A percentile compares a stretch with the other conserved stretches of the same genome.
Conservation (phyloP, 2,329 filamentous ascomycete species). For the Dactylonectria macrodidyma region DNA sequence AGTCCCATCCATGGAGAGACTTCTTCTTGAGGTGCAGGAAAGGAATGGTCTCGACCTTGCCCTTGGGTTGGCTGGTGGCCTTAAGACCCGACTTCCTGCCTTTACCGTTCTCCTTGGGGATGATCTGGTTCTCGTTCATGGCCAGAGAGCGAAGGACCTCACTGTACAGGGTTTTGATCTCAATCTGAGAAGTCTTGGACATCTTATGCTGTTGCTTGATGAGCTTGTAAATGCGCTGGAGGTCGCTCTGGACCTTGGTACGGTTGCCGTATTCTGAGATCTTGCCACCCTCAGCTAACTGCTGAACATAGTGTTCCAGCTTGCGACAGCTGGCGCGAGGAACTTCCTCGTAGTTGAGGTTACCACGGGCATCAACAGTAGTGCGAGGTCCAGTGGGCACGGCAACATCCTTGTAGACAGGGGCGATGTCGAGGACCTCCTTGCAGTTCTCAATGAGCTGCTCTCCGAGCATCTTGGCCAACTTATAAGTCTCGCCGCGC, state of each 20-base stretch:
- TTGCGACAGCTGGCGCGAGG: slow-evolving; percentile 93
- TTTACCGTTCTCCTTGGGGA: slow-evolving; percentile 88
- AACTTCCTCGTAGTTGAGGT: slow-evolving; percentile 91
- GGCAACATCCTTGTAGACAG: slow-evolving; percentile 96
- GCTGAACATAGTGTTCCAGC: slow-evolving; percentile 97
- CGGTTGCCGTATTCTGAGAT: slow-evolving; percentile 99
- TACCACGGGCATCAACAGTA: slow-evolving; percentile 91
- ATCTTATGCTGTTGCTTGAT: slow-evolving; percentile 99
- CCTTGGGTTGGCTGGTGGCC: slow-evolving; percentile 76
- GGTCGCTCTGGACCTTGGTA: slow-evolving; percentile 96
- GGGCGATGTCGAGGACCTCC: slow-evolving; percentile 86
- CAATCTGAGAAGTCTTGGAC: slow-evolving; percentile 94
- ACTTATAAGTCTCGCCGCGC: slow-evolving; percentile 95
- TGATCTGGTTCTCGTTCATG: slow-evolving; percentile 99
- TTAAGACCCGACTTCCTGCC: slow-evolving; percentile 67
- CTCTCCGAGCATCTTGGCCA: slow-evolving; percentile 94
- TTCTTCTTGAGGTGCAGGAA: slow-evolving; percentile 98
- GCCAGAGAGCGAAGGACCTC: slow-evolving; percentile 94
- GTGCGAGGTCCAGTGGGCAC: slow-evolving; percentile 93
- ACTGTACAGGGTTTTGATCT: slow-evolving; percentile 95
- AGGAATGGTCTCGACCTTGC: slow-evolving; percentile 96
- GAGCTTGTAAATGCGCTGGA: slow-evolving; percentile 96
- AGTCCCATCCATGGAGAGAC: slow-evolving; percentile 95
- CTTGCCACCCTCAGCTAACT: slow-evolving; percentile 98
- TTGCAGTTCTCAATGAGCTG: slow-evolving; percentile 98